phyloP scores from a whole-genome alignment of 495 filamentous ascomycete species.

The Daldinia childiae region DNA sequence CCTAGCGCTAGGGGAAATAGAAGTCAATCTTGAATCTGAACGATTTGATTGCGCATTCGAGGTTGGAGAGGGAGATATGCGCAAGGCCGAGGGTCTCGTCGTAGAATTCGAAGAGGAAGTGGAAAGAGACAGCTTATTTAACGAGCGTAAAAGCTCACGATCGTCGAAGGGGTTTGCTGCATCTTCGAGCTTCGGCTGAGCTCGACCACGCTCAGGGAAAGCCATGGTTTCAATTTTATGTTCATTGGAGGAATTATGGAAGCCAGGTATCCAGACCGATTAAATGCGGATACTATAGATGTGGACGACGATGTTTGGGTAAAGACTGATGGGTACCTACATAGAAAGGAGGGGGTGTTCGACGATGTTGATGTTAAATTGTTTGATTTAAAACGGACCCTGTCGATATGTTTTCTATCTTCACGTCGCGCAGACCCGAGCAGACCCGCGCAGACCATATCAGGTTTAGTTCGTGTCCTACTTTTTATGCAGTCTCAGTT shows the following conservation, averaged over 20 bases:
- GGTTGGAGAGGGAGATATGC: slow-evolving; percentile 41
- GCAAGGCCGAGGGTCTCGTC: slow-evolving; percentile 39
- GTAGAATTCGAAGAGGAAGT: slow-evolving; percentile 44
- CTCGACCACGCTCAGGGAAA: slow-evolving; percentile 36
- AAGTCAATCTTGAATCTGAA: slow-evolving; percentile 22
- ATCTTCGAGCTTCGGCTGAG: slow-evolving; percentile 29
- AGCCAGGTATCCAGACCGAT: not conserved
- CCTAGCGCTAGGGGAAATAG: slow-evolving; percentile 49
- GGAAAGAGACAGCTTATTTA: slow-evolving; percentile 54
- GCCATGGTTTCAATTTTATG: slow-evolving; percentile 30
- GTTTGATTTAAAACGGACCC: slow-evolving; percentile 11
- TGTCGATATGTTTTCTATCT: slow-evolving; percentile 2
- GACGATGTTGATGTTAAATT: slow-evolving; percentile 17
- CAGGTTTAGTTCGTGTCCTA: not conserved
- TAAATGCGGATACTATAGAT: not conserved
- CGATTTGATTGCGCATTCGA: slow-evolving; percentile 13
- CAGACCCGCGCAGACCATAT: slow-evolving; percentile 3
- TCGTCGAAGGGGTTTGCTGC: slow-evolving; percentile 39
- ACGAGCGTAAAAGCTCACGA: slow-evolving; percentile 51
- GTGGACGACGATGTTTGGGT: not conserved
- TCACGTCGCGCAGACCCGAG: slow-evolving; percentile 10
- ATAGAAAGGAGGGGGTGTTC: slow-evolving; percentile 1
- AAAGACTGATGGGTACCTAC: not conserved
- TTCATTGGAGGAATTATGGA: slow-evolving; percentile 29
- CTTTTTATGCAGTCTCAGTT: slow-evolving; percentile 7